Evolutionary conservation across 441 rosid genomes (phyloP), one percentile per base, ranked within the genome.

Genomic region (Adansonia gregorii): DNA sequence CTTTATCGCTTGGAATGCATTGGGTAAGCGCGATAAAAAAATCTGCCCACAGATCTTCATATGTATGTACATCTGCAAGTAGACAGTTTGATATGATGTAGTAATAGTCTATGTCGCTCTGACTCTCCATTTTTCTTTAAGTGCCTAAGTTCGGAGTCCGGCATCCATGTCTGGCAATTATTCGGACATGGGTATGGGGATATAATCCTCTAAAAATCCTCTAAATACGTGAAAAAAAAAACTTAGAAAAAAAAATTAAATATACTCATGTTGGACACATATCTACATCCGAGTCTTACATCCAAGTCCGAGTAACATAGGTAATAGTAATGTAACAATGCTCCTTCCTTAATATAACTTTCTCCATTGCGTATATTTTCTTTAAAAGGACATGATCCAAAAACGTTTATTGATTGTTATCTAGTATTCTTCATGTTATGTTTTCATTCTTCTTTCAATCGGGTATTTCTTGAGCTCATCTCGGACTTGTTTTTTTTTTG

Each of bases 1-100:
- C 98, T 43, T 87, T 96, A 39, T 96, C 98, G 49, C 87, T 96
- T 65, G 98, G 98, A 77, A 96, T 89, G 96, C 98, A 96, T 80
- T 96, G 98, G 99, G 98, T 93, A 86, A 83, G 88, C 41, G 3
- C 0, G 4, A 52, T 6, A 19, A 51, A 48, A 35, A 9, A 39
- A 24, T n/a, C 4, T 8, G 20, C 51, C 60, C 12, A 74, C n/a
- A 27, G 22, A 60, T 59, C 54, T 74, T 74, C 46, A 24, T 63
- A 39, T 39, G 8, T 17, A 22, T 49, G 19, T 8, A 46, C 22
- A 60, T 48, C 11, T 48, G 55, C 43, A 8, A 45, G 45, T 74
- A 8, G 11, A 59, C 61, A 24, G 52, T 20, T 74, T 9, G 49
- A 31, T 54, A n/a, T 35, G 60, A 51, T 15, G 45, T 9, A 17